Evolutionary conservation across 2,329 filamentous ascomycete species (phyloP).

Genomic region (Myriangium duriaei): DNA sequence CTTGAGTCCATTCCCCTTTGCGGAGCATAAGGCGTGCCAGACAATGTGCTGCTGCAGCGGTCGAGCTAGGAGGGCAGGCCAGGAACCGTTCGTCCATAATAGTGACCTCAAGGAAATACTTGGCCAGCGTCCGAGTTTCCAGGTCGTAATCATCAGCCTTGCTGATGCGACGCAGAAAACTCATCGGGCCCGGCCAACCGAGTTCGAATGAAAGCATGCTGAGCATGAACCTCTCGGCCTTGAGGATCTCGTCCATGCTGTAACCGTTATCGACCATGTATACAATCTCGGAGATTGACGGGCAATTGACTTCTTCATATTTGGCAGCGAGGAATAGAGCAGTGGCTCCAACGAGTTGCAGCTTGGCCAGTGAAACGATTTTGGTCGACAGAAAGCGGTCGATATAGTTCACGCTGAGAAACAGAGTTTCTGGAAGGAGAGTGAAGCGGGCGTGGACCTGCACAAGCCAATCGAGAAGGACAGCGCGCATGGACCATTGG

Average conservation of each 20-base stretch:
- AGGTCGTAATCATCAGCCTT: constrained; percentile 97
- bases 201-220: constrained; percentile 92
- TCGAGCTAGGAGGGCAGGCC: constrained; percentile 75
- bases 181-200: constrained; percentile 98
- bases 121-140: constrained; percentile 86
- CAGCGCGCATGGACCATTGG: constrained; percentile 96
- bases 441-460: constrained; percentile 90
- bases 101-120: constrained; percentile 94
- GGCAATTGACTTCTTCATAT: constrained; percentile 98
- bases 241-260: constrained; percentile 79
- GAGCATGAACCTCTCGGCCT: constrained; percentile 96
- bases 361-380: constrained; percentile 84
- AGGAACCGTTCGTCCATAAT: constrained; percentile 98
- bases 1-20: constrained; percentile 77
- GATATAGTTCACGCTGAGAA: constrained; percentile 91
- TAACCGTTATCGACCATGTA: constrained; percentile 97
- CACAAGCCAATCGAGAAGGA: constrained; percentile 95
- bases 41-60: constrained; percentile 85
- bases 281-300: constrained; percentile 85
- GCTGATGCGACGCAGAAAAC: constrained; percentile 90
- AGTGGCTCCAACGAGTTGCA: constrained; percentile 91
- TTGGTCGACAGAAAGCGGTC: constrained; percentile 93
- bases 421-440: constrained; percentile 86
- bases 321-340: constrained; percentile 94
- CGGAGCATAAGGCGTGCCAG: constrained; percentile 75